A percentile compares a stretch with the other conserved stretches of the same genome.
Evolutionary conservation across 148 eudicot species (phyloP).

Genomic region (Polygonum aviculare): DNA sequence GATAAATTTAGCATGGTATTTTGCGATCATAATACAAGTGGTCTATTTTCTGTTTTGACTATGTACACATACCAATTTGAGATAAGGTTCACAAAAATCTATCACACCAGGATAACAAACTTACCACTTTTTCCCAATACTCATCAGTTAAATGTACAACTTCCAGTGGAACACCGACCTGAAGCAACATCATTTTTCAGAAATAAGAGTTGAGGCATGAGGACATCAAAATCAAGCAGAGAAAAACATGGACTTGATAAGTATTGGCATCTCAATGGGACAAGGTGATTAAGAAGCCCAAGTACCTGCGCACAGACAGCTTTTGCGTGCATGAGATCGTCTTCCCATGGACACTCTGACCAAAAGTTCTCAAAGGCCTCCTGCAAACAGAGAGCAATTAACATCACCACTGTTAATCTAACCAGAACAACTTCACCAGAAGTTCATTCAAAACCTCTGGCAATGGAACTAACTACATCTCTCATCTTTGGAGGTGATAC

Average conservation of each 20-base stretch:
- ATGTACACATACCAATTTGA: not conserved
- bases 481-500: constrained; percentile 4
- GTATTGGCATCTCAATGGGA: not conserved
- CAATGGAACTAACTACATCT: constrained; percentile 5
- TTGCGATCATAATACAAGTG: not conserved
- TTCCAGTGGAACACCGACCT: constrained; percentile 86
- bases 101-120: constrained; percentile 8
- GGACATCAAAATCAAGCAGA: not conserved
- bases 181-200: constrained; percentile 17
- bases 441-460: not conserved
- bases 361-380: constrained; percentile 93
- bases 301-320: constrained; percentile 87
- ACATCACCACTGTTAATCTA: not conserved
- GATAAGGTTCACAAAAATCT: not conserved
- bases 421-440: not conserved
- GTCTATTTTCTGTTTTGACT: not conserved
- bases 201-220: constrained; percentile 6
- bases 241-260: not conserved
- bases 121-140: constrained; percentile 95
- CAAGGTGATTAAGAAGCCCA: constrained; percentile 18
- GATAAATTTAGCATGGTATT: not conserved
- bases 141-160: constrained; percentile 94
- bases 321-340: constrained; percentile 72
- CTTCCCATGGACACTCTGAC: constrained; percentile 98
- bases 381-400: constrained; percentile 27